A percentile compares a stretch with the other conserved stretches of the same genome.
phyloP scores from a whole-genome alignment of 306 rosid genomes.

The Hylodesmum podocarpum region DNA sequence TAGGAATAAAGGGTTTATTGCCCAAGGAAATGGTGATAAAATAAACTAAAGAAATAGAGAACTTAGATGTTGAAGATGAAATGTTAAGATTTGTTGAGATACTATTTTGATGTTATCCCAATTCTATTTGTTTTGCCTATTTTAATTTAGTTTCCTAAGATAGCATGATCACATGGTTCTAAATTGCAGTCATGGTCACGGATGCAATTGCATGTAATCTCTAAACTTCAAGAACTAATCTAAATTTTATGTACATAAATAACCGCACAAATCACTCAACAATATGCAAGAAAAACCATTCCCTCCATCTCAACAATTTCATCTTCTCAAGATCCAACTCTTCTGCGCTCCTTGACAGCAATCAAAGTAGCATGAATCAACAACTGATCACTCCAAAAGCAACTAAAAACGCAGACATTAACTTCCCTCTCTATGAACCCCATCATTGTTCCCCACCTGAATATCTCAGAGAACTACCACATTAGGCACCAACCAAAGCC shows the following conservation, averaged over 20 bases:
- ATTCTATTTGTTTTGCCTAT: background rate
- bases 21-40: no score
- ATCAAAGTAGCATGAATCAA: background rate
- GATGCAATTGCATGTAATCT: no score
- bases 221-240: background rate
- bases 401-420: constrained; percentile 8
- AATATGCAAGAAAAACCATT: background rate
- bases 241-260: background rate
- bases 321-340: background rate
- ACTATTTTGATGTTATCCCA: background rate
- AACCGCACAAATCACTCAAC: background rate
- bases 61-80: background rate
- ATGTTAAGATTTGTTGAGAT: background rate
- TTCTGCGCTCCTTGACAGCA: background rate
- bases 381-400: constrained; percentile 12
- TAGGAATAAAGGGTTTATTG: no score
- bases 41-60: no score
- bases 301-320: background rate
- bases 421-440: background rate
- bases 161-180: background rate
- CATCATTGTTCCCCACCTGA: background rate
- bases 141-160: background rate
- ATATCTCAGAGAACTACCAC: constrained; percentile 6
- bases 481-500: constrained; percentile 1
- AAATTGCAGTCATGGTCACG: no score